phyloP scores from a whole-genome alignment of 163 green algal species.

The Scenedesmus sp. region DNA sequence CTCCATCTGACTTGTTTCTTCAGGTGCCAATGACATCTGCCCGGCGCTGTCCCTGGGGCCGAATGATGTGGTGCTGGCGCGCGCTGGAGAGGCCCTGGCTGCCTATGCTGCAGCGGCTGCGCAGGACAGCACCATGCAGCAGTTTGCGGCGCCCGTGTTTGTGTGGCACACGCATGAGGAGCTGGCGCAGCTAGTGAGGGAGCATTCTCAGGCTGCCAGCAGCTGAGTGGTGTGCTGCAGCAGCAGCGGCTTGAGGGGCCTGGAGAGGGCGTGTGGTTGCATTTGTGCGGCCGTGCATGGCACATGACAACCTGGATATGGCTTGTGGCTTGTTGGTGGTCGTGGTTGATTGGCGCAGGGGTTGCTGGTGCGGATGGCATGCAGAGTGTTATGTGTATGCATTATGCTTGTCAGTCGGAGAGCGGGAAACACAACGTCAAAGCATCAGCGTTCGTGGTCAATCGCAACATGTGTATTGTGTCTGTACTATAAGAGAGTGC shows the following conservation, averaged over 20 bases:
- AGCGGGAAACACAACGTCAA: neutral
- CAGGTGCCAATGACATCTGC: slow-evolving; percentile 84
- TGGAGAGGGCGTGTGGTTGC: neutral
- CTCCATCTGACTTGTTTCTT: neutral
- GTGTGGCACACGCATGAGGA: slow-evolving; percentile 66
- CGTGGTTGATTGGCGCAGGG: too few species aligned
- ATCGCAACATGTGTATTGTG: neutral
- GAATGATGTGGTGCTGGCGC: slow-evolving; percentile 80
- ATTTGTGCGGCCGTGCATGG: neutral
- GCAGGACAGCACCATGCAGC: slow-evolving; percentile 6
- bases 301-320: too few species aligned
- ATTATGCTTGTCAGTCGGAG: neutral
- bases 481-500: neutral
- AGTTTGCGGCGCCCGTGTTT: slow-evolving; percentile 49
- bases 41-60: slow-evolving; percentile 75
- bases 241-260: neutral
- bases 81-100: slow-evolving; percentile 59
- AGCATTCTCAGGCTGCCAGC: slow-evolving; percentile 19
- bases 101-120: slow-evolving; percentile 52
- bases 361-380: too few species aligned
- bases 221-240: neutral
- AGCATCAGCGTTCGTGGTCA: neutral
- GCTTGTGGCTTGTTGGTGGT: too few species aligned
- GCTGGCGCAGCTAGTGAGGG: slow-evolving; percentile 54
- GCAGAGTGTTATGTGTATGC: too few species aligned